Percentiles rank a stretch among this genome's conserved stretches.
phyloP scores from a whole-genome alignment of 495 filamentous ascomycete species.

The Penicillium fimorum region DNA sequence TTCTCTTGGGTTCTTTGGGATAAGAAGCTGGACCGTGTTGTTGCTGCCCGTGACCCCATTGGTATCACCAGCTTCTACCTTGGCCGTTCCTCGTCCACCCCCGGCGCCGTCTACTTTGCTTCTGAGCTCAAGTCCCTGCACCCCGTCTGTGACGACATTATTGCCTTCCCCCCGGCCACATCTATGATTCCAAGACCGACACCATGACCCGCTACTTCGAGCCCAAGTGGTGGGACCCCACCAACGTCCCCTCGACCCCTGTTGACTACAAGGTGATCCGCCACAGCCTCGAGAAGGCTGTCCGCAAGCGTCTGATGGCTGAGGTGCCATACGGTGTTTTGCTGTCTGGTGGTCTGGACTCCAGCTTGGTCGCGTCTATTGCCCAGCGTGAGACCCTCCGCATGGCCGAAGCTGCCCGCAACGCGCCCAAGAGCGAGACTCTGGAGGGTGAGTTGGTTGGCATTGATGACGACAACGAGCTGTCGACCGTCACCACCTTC shows the following conservation, averaged over 20 bases:
- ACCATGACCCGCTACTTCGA: conserved; percentile 81
- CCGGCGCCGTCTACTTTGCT: conserved; percentile 87
- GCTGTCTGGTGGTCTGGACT: conserved; percentile 93
- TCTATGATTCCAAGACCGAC: conserved; percentile 90
- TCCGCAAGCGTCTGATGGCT: conserved; percentile 96
- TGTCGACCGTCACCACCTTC: conserved; percentile 87
- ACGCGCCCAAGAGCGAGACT: conserved; percentile 32
- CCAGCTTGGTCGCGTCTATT: conserved; percentile 90
- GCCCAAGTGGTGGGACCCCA: conserved; percentile 88
- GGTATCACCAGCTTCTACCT: conserved; percentile 97
- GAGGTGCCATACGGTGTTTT: conserved; percentile 97
- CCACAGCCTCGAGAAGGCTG: conserved; percentile 80
- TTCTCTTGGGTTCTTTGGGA: conserved; percentile 99
- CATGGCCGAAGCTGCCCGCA: conserved; percentile 57
- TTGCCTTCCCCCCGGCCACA: conserved; percentile 92
- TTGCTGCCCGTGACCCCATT: conserved; percentile 94
- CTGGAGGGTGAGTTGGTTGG: conserved; percentile 74
- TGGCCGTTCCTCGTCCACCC: conserved; percentile 79
- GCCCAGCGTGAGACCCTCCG: conserved; percentile 87
- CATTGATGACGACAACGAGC: conserved; percentile 85
- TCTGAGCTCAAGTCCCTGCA: conserved; percentile 94
- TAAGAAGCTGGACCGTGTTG: conserved; percentile 81
- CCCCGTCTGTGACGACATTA: conserved; percentile 92
- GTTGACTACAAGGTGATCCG: conserved; percentile 79
- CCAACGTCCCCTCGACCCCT: conserved; percentile 70